These are phyloP conservation scores for Pyricularia pennisetigena DNA, from an alignment of 2,329 filamentous ascomycete genomes.

Conservation along the genomic window DNA sequence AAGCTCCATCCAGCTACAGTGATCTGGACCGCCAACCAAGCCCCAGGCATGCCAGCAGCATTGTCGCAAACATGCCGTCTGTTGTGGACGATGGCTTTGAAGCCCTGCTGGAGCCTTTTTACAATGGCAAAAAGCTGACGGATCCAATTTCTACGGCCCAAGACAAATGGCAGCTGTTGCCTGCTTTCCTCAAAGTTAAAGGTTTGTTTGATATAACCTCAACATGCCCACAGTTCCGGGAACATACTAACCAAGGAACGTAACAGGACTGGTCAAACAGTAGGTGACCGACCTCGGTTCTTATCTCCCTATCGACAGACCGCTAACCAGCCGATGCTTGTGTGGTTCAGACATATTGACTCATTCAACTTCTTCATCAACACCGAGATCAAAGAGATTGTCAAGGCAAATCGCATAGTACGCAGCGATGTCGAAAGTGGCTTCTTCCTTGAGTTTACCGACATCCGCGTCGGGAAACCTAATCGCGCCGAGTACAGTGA, in stretches of 20 bases:
- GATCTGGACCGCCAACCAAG: not conserved
- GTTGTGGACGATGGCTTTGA: conserved; percentile 54
- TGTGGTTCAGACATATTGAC: conserved; percentile 61
- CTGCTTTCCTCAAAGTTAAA: conserved; percentile 97
- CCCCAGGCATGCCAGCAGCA: conserved; percentile 1
- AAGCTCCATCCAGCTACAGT: not conserved
- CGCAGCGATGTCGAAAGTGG: conserved; percentile 86
- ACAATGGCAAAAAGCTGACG: conserved; percentile 58
- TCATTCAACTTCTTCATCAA: conserved; percentile 99
- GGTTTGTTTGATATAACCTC: conserved; percentile 30
- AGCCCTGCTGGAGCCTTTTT: conserved; percentile 56
- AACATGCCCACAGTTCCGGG: not conserved
- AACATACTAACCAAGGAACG: conserved; percentile 13
- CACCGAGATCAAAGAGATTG: conserved; percentile 92
- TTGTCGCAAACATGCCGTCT: conserved; percentile 30
- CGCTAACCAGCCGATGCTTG: conserved; percentile 8
- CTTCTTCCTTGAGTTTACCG: conserved; percentile 88
- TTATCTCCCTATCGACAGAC: not conserved
- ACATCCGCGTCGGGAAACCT: conserved; percentile 79
- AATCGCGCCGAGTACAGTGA: conserved; percentile 70
- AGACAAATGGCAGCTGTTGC: conserved; percentile 95
- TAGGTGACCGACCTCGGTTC: conserved; percentile 23
- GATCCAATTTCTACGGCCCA: conserved; percentile 55
- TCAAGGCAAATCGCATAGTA: conserved; percentile 80
- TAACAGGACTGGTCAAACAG: conserved; percentile 72